phyloP scores from a whole-genome alignment of 2,329 filamentous ascomycete species.

The Fusarium bactridioides region DNA sequence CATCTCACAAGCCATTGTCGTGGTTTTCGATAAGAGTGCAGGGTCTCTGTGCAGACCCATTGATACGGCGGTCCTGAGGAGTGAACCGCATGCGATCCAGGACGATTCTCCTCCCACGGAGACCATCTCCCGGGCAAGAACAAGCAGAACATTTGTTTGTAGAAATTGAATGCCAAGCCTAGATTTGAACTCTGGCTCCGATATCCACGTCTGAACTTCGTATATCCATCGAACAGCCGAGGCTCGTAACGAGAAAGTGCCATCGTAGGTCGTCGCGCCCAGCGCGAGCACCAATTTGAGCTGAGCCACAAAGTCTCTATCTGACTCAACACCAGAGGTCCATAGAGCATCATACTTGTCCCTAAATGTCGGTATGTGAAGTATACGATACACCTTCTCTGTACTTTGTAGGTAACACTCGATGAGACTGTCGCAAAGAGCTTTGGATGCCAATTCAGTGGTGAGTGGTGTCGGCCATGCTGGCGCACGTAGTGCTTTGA shows the following conservation, averaged over 20 bases:
- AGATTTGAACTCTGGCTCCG: conserved; percentile 61
- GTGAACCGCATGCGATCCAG: conserved; percentile 56
- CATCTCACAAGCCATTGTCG: conserved; percentile 53
- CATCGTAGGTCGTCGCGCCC: conserved; percentile 60
- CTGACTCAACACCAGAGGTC: conserved; percentile 42
- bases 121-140: conserved; percentile 52
- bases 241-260: conserved; percentile 57
- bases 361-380: conserved; percentile 60
- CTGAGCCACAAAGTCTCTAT: conserved; percentile 60
- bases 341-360: conserved; percentile 61
- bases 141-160: conserved; percentile 55
- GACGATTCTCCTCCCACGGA: conserved; percentile 54
- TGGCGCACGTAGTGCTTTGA: conserved; percentile 60
- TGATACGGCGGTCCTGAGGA: conserved; percentile 56
- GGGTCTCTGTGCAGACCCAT: conserved; percentile 63
- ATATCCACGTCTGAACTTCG: conserved; percentile 64
- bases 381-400: conserved; percentile 57
- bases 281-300: conserved; percentile 67
- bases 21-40: conserved; percentile 46
- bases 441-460: conserved; percentile 55
- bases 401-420: conserved; percentile 57
- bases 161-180: conserved; percentile 58
- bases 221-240: conserved; percentile 65
- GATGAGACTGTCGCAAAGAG: conserved; percentile 56
- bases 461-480: conserved; percentile 55